phyloP scores from a whole-genome alignment of 331 rosid species.

The Telfairia occidentalis region DNA sequence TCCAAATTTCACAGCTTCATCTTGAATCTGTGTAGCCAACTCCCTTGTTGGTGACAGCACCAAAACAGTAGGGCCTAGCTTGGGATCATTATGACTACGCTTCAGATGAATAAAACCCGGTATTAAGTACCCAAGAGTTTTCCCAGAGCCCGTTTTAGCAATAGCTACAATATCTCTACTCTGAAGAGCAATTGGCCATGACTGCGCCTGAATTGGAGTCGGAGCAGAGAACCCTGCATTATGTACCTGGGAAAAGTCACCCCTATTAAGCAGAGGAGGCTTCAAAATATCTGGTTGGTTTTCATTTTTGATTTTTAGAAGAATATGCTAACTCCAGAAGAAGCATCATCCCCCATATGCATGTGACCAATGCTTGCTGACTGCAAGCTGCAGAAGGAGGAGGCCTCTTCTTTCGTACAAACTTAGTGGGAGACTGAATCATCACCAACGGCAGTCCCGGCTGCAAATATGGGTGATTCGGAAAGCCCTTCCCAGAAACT shows the following conservation, averaged over 20 bases:
- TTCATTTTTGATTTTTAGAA: constrained; percentile 48
- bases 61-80: constrained; percentile 71
- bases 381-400: constrained; percentile 96
- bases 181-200: constrained; percentile 98
- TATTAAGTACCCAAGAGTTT: constrained; percentile 88
- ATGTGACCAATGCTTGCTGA: constrained; percentile 77
- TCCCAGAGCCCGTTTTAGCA: constrained; percentile 99
- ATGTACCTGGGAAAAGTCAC: constrained; percentile 85
- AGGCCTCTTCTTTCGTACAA: constrained; percentile 95
- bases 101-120: constrained; percentile 88
- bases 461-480: constrained; percentile 89
- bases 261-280: constrained; percentile 28
- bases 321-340: constrained; percentile 62
- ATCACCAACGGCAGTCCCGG: constrained; percentile 90
- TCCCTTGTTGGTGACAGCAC: constrained; percentile 96
- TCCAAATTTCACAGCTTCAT: constrained; percentile 92
- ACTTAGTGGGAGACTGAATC: constrained; percentile 95
- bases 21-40: constrained; percentile 94
- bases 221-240: constrained; percentile 96
- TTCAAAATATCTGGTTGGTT: constrained; percentile 19
- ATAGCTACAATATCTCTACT: constrained; percentile 92
- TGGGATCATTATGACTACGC: constrained; percentile 54
- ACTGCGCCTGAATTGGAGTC: constrained; percentile 97
- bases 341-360: constrained; percentile 90
- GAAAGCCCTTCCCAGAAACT: constrained; percentile 84